phyloP scores from a whole-genome alignment of 495 filamentous ascomycete species.

The Xylaria acuta region DNA sequence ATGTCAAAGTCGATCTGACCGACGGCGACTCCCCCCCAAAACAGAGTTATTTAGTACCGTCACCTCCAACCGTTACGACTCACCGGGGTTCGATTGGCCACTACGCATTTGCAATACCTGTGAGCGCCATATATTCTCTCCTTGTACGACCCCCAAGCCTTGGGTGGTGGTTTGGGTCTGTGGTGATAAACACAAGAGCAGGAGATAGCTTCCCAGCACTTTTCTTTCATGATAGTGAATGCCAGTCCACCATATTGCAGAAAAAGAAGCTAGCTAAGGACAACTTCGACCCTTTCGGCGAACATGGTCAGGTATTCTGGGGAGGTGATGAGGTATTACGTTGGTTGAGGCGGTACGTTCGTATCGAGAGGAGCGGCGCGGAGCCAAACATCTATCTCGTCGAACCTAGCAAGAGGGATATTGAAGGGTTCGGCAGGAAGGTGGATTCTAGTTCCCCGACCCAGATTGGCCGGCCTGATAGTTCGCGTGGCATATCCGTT shows the following conservation, averaged over 20 bases:
- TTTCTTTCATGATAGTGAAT: conserved; percentile 97
- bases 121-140: conserved; percentile 87
- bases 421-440: conserved; percentile 75
- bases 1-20: conserved; percentile 91
- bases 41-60: conserved; percentile 89
- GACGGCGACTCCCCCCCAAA: conserved; percentile 80
- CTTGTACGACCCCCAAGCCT: conserved; percentile 90
- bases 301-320: conserved; percentile 89
- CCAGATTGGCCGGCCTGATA: conserved; percentile 49
- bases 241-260: conserved; percentile 92
- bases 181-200: conserved; percentile 88
- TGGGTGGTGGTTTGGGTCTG: conserved; percentile 97
- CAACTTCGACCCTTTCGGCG: conserved; percentile 88
- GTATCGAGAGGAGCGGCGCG: conserved; percentile 78
- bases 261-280: conserved; percentile 84
- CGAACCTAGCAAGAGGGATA: conserved; percentile 85
- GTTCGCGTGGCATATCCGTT: conserved; percentile 43
- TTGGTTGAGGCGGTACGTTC: conserved; percentile 85
- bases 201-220: conserved; percentile 93
- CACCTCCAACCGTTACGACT: conserved; percentile 81
- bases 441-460: conserved; percentile 49
- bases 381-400: conserved; percentile 91
- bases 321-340: conserved; percentile 94
- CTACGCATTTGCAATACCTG: conserved; percentile 91
- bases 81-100: conserved; percentile 73